These are phyloP conservation scores for Beauveria sp. DNA, from an alignment of 2,329 filamentous ascomycete species.

Conservation along the genomic window DNA sequence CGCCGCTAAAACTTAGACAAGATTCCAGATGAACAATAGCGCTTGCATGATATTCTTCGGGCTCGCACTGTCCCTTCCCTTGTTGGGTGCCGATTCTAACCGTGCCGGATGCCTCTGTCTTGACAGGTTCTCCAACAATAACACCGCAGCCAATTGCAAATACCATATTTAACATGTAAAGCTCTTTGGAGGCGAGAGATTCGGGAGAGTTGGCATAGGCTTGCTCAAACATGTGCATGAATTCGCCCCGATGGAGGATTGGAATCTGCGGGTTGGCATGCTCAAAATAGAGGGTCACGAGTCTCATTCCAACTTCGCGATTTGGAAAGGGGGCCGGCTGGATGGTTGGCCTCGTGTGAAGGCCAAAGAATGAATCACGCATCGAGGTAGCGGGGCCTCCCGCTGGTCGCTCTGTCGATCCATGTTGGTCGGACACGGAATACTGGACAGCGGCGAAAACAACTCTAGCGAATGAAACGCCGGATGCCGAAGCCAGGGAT, in stretches of 20 bases:
- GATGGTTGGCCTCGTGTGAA: slow-evolving; percentile 85
- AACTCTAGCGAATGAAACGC: slow-evolving; percentile 88
- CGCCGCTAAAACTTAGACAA: slow-evolving; percentile 76
- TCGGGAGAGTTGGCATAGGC: slow-evolving; percentile 65
- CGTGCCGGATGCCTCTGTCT: slow-evolving; percentile 35
- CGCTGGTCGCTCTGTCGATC: slow-evolving; percentile 18
- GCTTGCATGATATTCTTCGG: slow-evolving; percentile 93
- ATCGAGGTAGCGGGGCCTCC: slow-evolving; percentile 61
- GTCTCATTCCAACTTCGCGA: slow-evolving; percentile 60
- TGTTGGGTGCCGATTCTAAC: slow-evolving; percentile 19
- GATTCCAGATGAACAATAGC: slow-evolving; percentile 87
- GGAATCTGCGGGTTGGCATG: slow-evolving; percentile 95
- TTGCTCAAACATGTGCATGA: slow-evolving; percentile 78
- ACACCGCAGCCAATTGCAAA: slow-evolving; percentile 94
- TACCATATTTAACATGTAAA: slow-evolving; percentile 95
- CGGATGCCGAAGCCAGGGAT: slow-evolving; percentile 77
- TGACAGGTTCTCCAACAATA: slow-evolving; percentile 62
- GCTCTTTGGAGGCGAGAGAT: slow-evolving; percentile 64
- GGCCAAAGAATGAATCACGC: slow-evolving; percentile 94
- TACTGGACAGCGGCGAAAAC: slow-evolving; percentile 89
- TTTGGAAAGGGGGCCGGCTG: slow-evolving; percentile 79
- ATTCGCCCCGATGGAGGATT: slow-evolving; percentile 80
- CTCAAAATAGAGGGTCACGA: slow-evolving; percentile 87
- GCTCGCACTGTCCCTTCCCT: slow-evolving; percentile 34
- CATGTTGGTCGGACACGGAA: slow-evolving; percentile 56